Percentiles rank a stretch among this genome's conserved stretches.
Conservation (phyloP, 176 grass and related monocot species). For the Juncus effusus region DNA sequence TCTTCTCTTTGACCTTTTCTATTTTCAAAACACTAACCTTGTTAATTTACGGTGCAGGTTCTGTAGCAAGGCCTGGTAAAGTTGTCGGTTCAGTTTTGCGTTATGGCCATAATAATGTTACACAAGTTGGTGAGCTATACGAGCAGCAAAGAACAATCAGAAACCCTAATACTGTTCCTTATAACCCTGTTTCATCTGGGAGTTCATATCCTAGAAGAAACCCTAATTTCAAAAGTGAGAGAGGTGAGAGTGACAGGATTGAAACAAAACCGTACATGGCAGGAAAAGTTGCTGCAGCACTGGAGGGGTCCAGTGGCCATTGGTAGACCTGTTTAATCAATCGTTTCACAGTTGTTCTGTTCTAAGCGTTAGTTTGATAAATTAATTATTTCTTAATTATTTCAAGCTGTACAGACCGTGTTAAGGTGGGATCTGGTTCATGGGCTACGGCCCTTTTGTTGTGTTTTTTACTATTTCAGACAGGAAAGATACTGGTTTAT, state of each 20-base stretch:
- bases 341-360: background rate
- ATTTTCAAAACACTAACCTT: background rate
- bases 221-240: constrained; percentile 73
- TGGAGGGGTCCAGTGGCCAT: constrained; percentile 49
- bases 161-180: constrained; percentile 29
- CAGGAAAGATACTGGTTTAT: constrained; percentile 1
- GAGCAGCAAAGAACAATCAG: constrained; percentile 58
- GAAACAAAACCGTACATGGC: constrained; percentile 54
- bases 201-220: constrained; percentile 69
- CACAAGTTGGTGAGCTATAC: constrained; percentile 37
- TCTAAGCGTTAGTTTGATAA: constrained; percentile 2
- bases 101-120: constrained; percentile 30
- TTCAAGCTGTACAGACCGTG: constrained; percentile 30
- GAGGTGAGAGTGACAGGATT: constrained; percentile 52
- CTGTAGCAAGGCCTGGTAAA: constrained; percentile 57
- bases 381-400: constrained; percentile 26
- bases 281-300: constrained; percentile 53
- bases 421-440: background rate
- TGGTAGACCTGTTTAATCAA: constrained; percentile 45
- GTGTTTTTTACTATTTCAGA: constrained; percentile 15
- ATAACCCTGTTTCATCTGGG: constrained; percentile 50
- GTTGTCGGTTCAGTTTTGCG: constrained; percentile 38
- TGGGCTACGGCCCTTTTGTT: constrained; percentile 3
- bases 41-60: constrained; percentile 38
- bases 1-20: background rate